Base-by-base conservation (phyloP, 352 stramenopile species). In the Salisapilia sapeloensis region DNA sequence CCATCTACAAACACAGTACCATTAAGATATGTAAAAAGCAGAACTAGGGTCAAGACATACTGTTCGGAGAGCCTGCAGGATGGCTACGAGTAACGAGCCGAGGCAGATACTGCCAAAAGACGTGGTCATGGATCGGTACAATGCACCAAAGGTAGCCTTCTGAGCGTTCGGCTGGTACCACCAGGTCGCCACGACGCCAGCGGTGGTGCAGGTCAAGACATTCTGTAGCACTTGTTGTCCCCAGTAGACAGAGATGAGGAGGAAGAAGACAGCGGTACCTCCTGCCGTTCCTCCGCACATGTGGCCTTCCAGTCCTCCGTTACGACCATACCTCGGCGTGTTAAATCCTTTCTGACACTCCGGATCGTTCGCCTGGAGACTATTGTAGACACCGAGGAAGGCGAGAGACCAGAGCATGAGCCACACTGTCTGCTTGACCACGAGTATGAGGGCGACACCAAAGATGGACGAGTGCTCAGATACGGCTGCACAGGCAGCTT, bases 221-320 rank as follows among this genome's bases (percentile, higher is more conserved):
- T 90, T 90, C 48, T 84, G 65, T 32, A 90, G 46, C 32, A 86
- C 69, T 38, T 86, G 71, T 35, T 86, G 70, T 12, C 74, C 74
- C 70, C 70, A 90, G 46, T 83, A 90, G 4, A 90, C 48, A 40
- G 62, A 82, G 31, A 85, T 50, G 15, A 90, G 61, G 60, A 86
- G 57, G 48, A 80, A 81, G 33, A 90, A 90, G 21, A 86, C 29
- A 35, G 60, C 46, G 9, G 74, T 44, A 21, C 67, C 74, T 8
- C 62, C 67, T 15, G 53, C 57, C 0, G 61, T 29, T 13, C 70
- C 74, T 5, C 76, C 70, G 29, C 74, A 90, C 6, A 79, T 42
- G 15, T 67, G 51, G n/a, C n/a, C 23, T 50, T 10, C 7, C 12
- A 27, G 30, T 33, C 57, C 48, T 12, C 44, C 46, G 22, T 37